Conservation (phyloP, 441 rosid species). For the Eruca vesicaria region DNA sequence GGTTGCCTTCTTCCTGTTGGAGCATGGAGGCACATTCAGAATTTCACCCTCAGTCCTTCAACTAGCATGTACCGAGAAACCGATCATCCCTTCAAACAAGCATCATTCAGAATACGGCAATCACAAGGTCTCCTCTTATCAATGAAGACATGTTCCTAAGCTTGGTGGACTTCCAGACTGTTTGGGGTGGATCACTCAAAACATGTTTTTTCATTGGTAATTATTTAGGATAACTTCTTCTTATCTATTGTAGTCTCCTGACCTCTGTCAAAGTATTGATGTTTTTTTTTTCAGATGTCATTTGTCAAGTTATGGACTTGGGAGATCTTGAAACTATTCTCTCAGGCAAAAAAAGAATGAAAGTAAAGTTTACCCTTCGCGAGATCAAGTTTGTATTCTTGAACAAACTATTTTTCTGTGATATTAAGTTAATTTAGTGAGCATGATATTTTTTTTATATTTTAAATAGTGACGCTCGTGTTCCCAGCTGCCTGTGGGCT, state of each 20-base stretch:
- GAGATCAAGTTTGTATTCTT: not conserved
- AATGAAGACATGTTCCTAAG: not conserved
- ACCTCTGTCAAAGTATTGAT: not conserved
- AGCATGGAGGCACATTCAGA: no score
- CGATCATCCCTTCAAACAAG: not conserved
- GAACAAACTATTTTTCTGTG: not conserved
- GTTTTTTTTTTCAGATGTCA: not conserved
- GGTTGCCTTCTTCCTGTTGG: no score
- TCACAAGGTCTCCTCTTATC: not conserved
- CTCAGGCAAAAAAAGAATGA: not conserved
- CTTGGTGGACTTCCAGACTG: not conserved
- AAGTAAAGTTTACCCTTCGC: not conserved
- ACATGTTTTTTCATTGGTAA: not conserved
- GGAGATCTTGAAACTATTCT: not conserved
- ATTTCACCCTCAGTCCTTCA: not conserved
- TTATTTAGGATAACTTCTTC: no score
- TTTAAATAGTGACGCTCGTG: not conserved
- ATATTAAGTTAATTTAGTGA: no score
- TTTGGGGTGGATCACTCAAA: not conserved
- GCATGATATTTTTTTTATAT: no score
- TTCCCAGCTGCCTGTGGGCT: not conserved
- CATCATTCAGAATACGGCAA: not conserved
- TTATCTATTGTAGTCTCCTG: not conserved
- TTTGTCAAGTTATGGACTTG: not conserved
- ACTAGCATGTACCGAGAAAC: not conserved